These are phyloP conservation scores for Solanum hybrid DNA, from an alignment of 305 asterid species.

Conservation along the genomic window DNA sequence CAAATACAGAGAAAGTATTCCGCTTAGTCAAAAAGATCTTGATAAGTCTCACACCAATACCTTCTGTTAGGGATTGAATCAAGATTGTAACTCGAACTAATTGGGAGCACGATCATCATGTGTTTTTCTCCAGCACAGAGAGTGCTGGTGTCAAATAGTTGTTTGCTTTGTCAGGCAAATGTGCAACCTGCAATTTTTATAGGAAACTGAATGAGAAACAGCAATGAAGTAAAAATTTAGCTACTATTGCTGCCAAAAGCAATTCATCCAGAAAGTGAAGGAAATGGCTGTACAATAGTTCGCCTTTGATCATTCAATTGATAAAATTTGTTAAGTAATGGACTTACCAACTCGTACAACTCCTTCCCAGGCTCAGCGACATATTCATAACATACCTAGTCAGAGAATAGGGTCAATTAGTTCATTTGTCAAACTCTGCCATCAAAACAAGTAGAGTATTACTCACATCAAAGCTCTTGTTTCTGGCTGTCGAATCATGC, in stretches of 20 bases:
- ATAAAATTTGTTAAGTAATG: background rate
- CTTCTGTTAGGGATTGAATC: background rate
- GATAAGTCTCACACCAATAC: slow-evolving; percentile 3
- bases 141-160: slow-evolving; percentile 92
- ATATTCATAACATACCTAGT: slow-evolving; percentile 90
- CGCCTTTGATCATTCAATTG: background rate
- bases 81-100: background rate
- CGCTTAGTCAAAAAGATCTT: background rate
- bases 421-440: background rate
- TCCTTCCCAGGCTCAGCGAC: slow-evolving; percentile 93
- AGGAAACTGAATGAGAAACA: background rate
- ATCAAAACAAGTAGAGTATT: background rate
- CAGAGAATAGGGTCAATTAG: slow-evolving; percentile 11
- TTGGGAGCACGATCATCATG: slow-evolving; percentile 18
- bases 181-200: slow-evolving; percentile 61
- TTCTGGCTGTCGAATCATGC: slow-evolving; percentile 96
- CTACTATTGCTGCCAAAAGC: background rate
- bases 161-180: slow-evolving; percentile 93
- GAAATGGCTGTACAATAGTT: background rate
- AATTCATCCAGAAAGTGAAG: background rate
- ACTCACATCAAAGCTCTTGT: slow-evolving; percentile 97
- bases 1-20: background rate
- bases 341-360: slow-evolving; percentile 83
- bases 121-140: slow-evolving; percentile 76
- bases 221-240: background rate